These are phyloP conservation scores for Silene conica DNA, from an alignment of 148 eudicot species.

Conservation along the genomic window DNA sequence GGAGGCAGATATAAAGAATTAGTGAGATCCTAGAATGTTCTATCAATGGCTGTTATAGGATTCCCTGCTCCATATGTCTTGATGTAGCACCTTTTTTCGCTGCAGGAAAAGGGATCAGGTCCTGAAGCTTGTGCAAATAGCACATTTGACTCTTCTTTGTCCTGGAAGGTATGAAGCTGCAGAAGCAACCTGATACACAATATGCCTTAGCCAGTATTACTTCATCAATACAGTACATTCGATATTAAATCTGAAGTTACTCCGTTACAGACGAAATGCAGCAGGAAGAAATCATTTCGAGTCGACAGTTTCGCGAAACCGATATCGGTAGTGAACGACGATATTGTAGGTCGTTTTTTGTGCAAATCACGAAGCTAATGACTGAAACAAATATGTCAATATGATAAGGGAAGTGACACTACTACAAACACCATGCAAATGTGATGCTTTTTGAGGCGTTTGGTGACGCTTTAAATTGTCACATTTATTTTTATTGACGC, in stretches of 20 bases:
- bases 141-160: conserved; percentile 44
- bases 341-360: no score
- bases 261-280: neutral
- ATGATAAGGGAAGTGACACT: no score
- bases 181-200: neutral
- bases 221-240: neutral
- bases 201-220: no score
- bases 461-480: no score
- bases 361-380: no score
- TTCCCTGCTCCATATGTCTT: neutral
- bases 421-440: no score
- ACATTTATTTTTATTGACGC: no score
- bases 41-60: neutral
- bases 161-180: conserved; percentile 59
- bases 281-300: no score
- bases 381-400: no score
- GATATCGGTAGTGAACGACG: no score
- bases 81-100: neutral
- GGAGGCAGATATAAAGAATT: conserved; percentile 76
- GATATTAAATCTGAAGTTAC: neutral
- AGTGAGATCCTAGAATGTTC: conserved; percentile 33
- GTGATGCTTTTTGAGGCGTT: no score
- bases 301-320: no score
- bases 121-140: conserved; percentile 56
- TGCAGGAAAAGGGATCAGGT: conserved; percentile 65